Evolutionary conservation across 495 filamentous ascomycete genomes (phyloP).

Genomic region (Penicillium angulare): DNA sequence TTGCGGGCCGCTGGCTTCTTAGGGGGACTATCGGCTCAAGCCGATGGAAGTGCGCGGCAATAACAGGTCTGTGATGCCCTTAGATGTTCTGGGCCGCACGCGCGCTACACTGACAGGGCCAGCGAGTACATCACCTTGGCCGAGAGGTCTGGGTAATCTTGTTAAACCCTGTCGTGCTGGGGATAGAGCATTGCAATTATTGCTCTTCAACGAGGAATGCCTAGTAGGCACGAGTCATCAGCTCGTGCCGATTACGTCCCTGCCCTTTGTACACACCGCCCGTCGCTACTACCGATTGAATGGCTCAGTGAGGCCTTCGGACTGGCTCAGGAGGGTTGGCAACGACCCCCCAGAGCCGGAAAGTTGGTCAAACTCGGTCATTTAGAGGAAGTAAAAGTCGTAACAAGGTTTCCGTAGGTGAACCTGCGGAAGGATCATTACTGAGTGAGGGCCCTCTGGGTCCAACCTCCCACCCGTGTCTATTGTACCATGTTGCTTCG

Average conservation of each 20-base stretch:
- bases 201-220: conserved; percentile 78
- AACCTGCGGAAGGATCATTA: conserved; percentile 72
- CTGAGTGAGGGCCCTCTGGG: conserved; percentile 31
- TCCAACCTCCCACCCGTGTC: conserved; percentile 30
- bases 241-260: conserved; percentile 72
- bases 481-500: conserved; percentile 42
- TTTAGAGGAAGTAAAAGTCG: conserved; percentile 75
- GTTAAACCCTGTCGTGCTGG: conserved; percentile 75
- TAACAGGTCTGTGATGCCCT: conserved; percentile 71
- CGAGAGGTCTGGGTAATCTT: conserved; percentile 73
- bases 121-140: conserved; percentile 63
- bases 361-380: conserved; percentile 72
- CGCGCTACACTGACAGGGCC: conserved; percentile 59
- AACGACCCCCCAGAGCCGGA: conserved; percentile 63
- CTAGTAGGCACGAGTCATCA: conserved; percentile 47
- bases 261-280: conserved; percentile 56
- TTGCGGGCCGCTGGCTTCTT: conserved; percentile 66
- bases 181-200: conserved; percentile 80
- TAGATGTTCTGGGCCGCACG: conserved; percentile 73
- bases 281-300: conserved; percentile 76
- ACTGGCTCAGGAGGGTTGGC: conserved; percentile 63
- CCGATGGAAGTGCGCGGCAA: conserved; percentile 69
- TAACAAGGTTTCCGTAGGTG: conserved; percentile 76
- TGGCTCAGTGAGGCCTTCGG: conserved; percentile 70
- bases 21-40: conserved; percentile 69